A percentile compares a stretch with the other conserved stretches of the same genome.
These are phyloP conservation scores for Nidularia pulvinata DNA, from an alignment of 768 basidiomycete genomes.

Conservation along the genomic window DNA sequence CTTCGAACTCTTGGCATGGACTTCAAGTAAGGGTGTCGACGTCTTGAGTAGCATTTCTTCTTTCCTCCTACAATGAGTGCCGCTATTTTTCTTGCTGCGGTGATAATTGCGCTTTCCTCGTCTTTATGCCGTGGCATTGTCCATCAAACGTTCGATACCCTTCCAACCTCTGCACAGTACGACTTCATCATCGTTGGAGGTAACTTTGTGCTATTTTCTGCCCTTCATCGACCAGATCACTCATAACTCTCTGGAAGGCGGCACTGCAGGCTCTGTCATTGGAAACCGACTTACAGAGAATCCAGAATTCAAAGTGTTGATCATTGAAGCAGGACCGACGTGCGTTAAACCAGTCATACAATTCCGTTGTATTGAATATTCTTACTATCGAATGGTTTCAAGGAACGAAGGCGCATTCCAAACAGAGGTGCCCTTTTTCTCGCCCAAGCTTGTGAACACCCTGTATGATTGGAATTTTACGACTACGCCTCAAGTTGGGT, in stretches of 20 bases:
- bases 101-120: too few species aligned
- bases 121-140: too few species aligned
- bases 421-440: constrained; percentile 11
- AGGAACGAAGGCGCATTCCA: constrained; percentile 14
- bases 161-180: neutral
- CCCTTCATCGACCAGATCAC: neutral
- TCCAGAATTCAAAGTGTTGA: constrained; percentile 15
- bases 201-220: neutral
- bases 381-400: neutral
- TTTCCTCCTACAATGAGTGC: too few species aligned
- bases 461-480: constrained; percentile 30
- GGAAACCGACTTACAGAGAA: constrained; percentile 26
- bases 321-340: constrained; percentile 27
- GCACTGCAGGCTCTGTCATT: constrained; percentile 23
- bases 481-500: constrained; percentile 19
- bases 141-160: too few species aligned
- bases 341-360: constrained; percentile 4
- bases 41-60: too few species aligned
- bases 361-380: neutral
- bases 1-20: too few species aligned
- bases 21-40: too few species aligned
- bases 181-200: neutral
- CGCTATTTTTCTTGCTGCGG: too few species aligned
- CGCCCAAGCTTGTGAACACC: constrained; percentile 4
- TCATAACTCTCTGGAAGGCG: constrained; percentile 9